Percentiles rank a stretch among this genome's conserved stretches.
Conservation (phyloP, 2,329 filamentous ascomycete species). For the Penicillium brevicompactum region DNA sequence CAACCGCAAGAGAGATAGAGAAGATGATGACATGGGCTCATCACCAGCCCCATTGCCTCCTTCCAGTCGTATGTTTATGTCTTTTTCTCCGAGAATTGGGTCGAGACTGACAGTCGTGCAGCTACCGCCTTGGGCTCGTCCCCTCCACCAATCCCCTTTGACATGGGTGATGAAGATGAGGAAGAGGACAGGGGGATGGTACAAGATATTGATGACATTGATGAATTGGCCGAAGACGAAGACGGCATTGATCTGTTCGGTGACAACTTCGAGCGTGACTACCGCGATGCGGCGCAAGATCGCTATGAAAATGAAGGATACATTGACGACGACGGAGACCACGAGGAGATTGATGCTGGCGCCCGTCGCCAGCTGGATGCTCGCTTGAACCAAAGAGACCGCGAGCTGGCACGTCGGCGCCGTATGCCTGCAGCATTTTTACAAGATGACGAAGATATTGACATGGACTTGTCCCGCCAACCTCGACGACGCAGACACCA, state of each 20-base stretch:
- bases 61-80: conserved; percentile 60
- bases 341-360: conserved; percentile 62
- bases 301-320: conserved; percentile 60
- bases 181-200: conserved; percentile 61
- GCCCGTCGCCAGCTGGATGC: conserved; percentile 63
- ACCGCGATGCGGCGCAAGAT: conserved; percentile 50
- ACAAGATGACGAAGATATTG: conserved; percentile 76
- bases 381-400: conserved; percentile 63
- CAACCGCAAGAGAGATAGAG: conserved; percentile 65
- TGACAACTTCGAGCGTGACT: conserved; percentile 67
- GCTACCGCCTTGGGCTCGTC: conserved; percentile 51
- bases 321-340: conserved; percentile 67
- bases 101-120: conserved; percentile 15
- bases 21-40: conserved; percentile 61
- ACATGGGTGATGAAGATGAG: conserved; percentile 50
- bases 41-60: conserved; percentile 61
- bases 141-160: conserved; percentile 58
- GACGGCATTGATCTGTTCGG: conserved; percentile 70
- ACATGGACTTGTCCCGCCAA: conserved; percentile 82
- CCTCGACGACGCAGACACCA: conserved; percentile 81
- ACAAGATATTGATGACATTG: conserved; percentile 66
- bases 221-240: conserved; percentile 70
- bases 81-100: conserved; percentile 10
- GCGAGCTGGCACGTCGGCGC: conserved; percentile 60
- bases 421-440: conserved; percentile 65